Evolutionary conservation across 2,329 filamentous ascomycete species (phyloP).

Genomic region (Ceratocystis diversiconidia): DNA sequence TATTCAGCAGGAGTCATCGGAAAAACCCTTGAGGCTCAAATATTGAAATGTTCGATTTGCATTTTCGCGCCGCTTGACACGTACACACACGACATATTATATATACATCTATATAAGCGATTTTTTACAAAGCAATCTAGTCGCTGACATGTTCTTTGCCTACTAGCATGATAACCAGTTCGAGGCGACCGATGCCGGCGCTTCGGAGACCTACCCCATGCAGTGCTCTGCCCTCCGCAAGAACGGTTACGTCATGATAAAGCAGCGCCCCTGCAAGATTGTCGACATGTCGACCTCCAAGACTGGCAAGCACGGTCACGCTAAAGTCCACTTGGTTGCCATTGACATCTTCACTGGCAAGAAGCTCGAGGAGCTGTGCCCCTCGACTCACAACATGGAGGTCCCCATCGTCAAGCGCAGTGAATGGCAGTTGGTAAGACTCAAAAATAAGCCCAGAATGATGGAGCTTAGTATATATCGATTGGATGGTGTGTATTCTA

Average conservation of each 20-base stretch:
- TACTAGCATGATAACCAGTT: constrained; percentile 57
- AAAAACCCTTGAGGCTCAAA: no score
- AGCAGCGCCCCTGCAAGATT: constrained; percentile 98
- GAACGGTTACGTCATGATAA: constrained; percentile 98
- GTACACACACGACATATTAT: no score
- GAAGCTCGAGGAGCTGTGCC: constrained; percentile 98
- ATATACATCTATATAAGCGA: no score
- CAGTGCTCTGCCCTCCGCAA: constrained; percentile 99
- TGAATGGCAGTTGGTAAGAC: constrained; percentile 87
- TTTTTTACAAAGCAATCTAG: background rate
- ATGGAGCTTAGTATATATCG: constrained; percentile 17
- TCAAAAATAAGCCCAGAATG: background rate
- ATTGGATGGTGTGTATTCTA: background rate
- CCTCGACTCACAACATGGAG: constrained; percentile 96
- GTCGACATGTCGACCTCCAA: constrained; percentile 99
- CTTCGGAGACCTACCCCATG: constrained; percentile 88
- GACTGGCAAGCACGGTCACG: constrained; percentile 99
- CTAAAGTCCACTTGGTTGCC: constrained; percentile 97
- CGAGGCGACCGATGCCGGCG: constrained; percentile 90
- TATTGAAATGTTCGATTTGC: no score
- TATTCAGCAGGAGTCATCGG: no score
- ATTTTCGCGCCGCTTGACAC: no score
- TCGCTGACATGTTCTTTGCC: constrained; percentile 12
- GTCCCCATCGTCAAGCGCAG: constrained; percentile 83
- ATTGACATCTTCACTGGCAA: constrained; percentile 99